Evolutionary conservation across 164 flowering plant genomes (phyloP).

Genomic region (Liriodendron chinense): DNA sequence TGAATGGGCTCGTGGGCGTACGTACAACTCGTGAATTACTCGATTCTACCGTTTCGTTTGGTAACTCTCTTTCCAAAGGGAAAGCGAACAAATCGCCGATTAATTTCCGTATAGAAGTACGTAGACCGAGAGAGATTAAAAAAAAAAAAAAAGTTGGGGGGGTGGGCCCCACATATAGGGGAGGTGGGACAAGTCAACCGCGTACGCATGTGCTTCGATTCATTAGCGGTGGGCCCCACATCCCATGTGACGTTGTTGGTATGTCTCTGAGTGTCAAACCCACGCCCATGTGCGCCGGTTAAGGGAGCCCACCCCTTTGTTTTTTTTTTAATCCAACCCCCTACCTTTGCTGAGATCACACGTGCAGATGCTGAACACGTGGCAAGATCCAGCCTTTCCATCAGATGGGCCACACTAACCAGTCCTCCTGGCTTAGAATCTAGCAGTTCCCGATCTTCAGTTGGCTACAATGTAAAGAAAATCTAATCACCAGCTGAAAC

Average conservation of each 20-base stretch:
- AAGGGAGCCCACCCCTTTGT: constrained; percentile 20
- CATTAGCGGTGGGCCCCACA: constrained; percentile 30
- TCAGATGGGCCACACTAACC: neutral
- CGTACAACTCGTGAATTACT: no score
- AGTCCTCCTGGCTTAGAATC: neutral
- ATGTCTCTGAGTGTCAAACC: constrained; percentile 46
- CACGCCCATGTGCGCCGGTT: constrained; percentile 67
- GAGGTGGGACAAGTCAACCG: constrained; percentile 14
- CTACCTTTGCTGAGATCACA: neutral
- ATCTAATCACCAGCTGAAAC: neutral
- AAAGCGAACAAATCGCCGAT: no score
- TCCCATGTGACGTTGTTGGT: constrained; percentile 57
- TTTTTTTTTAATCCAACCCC: neutral
- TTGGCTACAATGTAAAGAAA: neutral
- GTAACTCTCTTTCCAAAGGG: no score
- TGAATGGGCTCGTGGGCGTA: no score
- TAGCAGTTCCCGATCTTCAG: neutral
- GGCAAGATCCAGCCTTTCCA: neutral
- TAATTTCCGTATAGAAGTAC: neutral
- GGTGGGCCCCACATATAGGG: constrained; percentile 11
- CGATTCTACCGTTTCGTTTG: no score
- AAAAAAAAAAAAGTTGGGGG: constrained; percentile 1
- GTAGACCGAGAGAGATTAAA: neutral
- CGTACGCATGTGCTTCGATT: constrained; percentile 51
- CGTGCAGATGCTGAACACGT: neutral